Conservation (phyloP, 176 grass and related monocot species). For the Bothriochloa decipiens region DNA sequence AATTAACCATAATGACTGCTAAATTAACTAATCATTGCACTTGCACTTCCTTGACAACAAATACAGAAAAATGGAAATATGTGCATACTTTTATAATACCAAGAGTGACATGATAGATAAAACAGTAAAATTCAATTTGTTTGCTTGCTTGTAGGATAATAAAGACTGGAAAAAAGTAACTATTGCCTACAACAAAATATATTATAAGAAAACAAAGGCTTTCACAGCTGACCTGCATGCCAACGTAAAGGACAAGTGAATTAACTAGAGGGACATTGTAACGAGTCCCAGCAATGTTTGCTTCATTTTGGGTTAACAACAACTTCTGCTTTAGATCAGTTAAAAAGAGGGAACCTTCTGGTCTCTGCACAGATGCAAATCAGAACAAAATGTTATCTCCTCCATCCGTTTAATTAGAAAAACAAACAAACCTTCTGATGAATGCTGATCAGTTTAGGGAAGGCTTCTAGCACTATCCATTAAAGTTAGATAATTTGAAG, state of each 20-base stretch:
- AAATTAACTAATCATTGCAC: not conserved
- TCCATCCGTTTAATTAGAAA: not conserved
- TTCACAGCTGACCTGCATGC: constrained; percentile 77
- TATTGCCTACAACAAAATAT: not conserved
- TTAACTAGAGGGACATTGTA: constrained; percentile 94
- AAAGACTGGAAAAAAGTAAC: not conserved
- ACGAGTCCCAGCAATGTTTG: constrained; percentile 68
- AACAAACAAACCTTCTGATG: not conserved
- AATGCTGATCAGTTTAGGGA: not conserved
- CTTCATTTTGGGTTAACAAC: constrained; percentile 76
- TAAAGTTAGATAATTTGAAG: not conserved
- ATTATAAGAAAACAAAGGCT: constrained; percentile 1
- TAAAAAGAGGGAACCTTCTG: constrained; percentile 81
- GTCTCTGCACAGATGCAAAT: constrained; percentile 52
- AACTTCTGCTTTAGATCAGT: constrained; percentile 82
- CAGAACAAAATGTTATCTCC: constrained; percentile 37
- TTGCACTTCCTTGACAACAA: not conserved
- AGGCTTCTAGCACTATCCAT: not conserved
- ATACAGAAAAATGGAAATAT: not conserved
- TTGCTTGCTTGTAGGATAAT: not conserved
- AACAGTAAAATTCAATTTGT: not conserved
- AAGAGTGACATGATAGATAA: not conserved
- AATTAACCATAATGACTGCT: not conserved
- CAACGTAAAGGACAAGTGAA: constrained; percentile 91
- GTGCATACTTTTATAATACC: not conserved